These are phyloP conservation scores for Scorias spongiosa DNA, from an alignment of 2,329 filamentous ascomycete species.

Conservation along the genomic window DNA sequence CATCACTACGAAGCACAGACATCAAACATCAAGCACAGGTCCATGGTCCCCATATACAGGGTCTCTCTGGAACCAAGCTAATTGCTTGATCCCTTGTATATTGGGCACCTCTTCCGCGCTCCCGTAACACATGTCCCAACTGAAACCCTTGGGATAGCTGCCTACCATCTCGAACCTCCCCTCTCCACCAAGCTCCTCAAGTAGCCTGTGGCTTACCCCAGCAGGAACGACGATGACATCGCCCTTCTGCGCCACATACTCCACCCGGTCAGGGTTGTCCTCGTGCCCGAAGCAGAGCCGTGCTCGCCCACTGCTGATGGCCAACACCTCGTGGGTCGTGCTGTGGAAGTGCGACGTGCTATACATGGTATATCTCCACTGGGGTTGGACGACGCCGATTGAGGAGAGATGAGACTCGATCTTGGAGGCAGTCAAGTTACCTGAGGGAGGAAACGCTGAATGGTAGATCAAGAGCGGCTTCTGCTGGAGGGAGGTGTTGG, in stretches of 20 bases:
- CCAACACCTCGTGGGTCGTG: conserved; percentile 52
- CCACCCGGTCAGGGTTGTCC: conserved; percentile 41
- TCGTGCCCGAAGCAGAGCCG: conserved; percentile 53
- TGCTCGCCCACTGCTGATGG: conserved; percentile 42
- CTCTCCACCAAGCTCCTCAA: conserved; percentile 35
- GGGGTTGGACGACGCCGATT: conserved; percentile 42
- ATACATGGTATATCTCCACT: conserved; percentile 60
- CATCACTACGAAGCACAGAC: neutral
- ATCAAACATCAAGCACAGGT: conserved; percentile 32
- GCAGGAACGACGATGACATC: conserved; percentile 53
- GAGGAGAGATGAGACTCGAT: conserved; percentile 42
- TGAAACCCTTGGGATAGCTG: conserved; percentile 41
- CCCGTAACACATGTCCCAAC: conserved; percentile 62
- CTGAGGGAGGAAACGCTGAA: conserved; percentile 33
- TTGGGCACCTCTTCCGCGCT: conserved; percentile 39
- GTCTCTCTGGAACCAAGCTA: conserved; percentile 45
- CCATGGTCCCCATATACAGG: conserved; percentile 43
- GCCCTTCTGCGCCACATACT: conserved; percentile 40
- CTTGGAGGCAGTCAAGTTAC: conserved; percentile 26
- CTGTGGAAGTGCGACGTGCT: conserved; percentile 50
- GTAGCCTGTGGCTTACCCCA: conserved; percentile 47
- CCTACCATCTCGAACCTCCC: conserved; percentile 52
- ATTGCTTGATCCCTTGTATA: conserved; percentile 29
- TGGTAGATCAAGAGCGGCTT: conserved; percentile 55
- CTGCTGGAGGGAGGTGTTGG: conserved; percentile 49